These are phyloP conservation scores for Linum trigynum DNA, from an alignment of 345 rosid species.

Conservation along the genomic window DNA sequence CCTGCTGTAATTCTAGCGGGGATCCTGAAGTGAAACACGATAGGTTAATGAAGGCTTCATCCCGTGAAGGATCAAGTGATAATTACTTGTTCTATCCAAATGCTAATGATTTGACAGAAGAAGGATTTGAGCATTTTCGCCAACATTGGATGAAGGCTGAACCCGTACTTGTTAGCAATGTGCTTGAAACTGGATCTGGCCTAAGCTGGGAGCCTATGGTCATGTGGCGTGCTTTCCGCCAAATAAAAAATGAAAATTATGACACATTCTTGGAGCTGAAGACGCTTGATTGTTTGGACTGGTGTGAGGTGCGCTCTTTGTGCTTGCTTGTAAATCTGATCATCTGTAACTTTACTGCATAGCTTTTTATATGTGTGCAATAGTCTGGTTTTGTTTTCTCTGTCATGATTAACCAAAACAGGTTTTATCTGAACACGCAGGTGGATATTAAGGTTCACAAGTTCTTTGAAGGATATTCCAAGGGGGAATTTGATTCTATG, in stretches of 20 bases:
- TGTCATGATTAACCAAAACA: too few species aligned
- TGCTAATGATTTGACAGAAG: slow-evolving; percentile 25
- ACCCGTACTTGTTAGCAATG: slow-evolving; percentile 45
- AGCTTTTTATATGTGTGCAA: slow-evolving; percentile 2
- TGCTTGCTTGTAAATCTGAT: not conserved
- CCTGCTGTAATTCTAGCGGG: slow-evolving; percentile 12
- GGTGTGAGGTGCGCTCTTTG: slow-evolving; percentile 37
- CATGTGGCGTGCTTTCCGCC: slow-evolving; percentile 48
- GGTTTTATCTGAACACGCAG: slow-evolving; percentile 18
- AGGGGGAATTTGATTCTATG: slow-evolving; percentile 32
- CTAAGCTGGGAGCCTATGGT: slow-evolving; percentile 70
- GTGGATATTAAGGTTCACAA: slow-evolving; percentile 38
- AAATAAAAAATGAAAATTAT: not conserved
- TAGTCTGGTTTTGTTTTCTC: not conserved
- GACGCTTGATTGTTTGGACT: slow-evolving; percentile 50
- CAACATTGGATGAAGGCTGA: slow-evolving; percentile 53
- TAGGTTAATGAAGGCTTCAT: slow-evolving; percentile 38
- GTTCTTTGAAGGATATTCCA: slow-evolving; percentile 48
- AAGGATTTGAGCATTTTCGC: slow-evolving; percentile 39
- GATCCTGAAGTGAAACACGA: slow-evolving; percentile 6
- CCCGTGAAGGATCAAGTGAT: slow-evolving; percentile 31
- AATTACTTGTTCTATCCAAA: slow-evolving; percentile 43
- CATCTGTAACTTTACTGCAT: not conserved
- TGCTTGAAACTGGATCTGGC: slow-evolving; percentile 38
- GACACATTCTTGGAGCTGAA: slow-evolving; percentile 15